phyloP scores from a whole-genome alignment of 495 filamentous ascomycete species.

The Cenococcum geophilum region DNA sequence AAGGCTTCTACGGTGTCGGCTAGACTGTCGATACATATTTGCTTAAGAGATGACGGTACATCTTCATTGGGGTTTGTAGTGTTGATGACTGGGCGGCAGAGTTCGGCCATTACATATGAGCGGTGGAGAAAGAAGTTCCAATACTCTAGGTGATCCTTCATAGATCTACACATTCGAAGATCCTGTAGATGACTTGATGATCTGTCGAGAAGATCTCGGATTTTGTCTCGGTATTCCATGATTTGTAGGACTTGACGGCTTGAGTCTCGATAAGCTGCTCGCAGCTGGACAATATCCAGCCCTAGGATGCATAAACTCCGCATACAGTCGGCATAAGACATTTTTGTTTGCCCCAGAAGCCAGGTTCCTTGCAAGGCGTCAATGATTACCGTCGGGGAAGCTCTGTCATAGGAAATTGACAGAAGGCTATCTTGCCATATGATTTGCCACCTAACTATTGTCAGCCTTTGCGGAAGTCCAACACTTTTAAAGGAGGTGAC shows the following conservation, averaged over 20 bases:
- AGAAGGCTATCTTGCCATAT: slow-evolving; percentile 55
- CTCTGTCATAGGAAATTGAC: slow-evolving; percentile 51
- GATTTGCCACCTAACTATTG: slow-evolving; percentile 46
- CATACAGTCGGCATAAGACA: slow-evolving; percentile 47
- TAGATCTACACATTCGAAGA: slow-evolving; percentile 39
- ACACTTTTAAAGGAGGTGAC: too few species aligned
- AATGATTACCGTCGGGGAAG: slow-evolving; percentile 44
- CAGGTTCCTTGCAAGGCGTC: slow-evolving; percentile 38
- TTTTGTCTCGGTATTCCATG: slow-evolving; percentile 43
- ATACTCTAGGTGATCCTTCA: slow-evolving; percentile 46
- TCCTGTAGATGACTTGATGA: slow-evolving; percentile 46
- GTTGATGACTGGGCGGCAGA: slow-evolving; percentile 50
- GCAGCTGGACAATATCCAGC: slow-evolving; percentile 48
- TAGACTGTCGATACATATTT: slow-evolving; percentile 52
- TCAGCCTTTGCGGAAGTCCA: too few species aligned
- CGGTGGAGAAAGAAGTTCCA: slow-evolving; percentile 48
- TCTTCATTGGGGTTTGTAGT: slow-evolving; percentile 38
- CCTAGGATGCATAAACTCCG: slow-evolving; percentile 44
- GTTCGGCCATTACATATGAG: slow-evolving; percentile 50
- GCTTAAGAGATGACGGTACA: slow-evolving; percentile 38
- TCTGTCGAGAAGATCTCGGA: slow-evolving; percentile 44
- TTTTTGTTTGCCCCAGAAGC: slow-evolving; percentile 37
- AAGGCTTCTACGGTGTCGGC: slow-evolving; percentile 59
- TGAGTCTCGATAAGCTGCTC: slow-evolving; percentile 41
- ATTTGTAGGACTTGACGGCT: slow-evolving; percentile 41